These are phyloP conservation scores for Parmelia sp. DNA, from an alignment of 495 filamentous ascomycete genomes.

Conservation along the genomic window DNA sequence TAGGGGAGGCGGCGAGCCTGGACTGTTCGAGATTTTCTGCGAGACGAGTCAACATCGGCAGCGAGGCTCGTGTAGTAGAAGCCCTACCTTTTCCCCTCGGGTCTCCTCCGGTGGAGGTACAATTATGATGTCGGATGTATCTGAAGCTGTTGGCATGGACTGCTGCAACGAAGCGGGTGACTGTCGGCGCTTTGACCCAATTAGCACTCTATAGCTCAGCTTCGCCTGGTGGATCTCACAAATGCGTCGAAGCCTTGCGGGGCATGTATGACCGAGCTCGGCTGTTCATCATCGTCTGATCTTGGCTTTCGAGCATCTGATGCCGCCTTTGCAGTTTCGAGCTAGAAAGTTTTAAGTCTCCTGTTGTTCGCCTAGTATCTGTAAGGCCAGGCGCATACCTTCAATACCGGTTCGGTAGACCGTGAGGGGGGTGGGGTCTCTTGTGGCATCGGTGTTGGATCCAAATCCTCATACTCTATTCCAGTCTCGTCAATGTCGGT, in stretches of 20 bases:
- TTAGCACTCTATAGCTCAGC: slow-evolving; percentile 16
- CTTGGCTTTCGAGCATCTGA: slow-evolving; percentile 45
- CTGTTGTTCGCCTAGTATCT: slow-evolving; percentile 8
- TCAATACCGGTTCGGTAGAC: slow-evolving; percentile 34
- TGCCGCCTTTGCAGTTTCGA: slow-evolving; percentile 54
- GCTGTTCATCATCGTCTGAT: slow-evolving; percentile 60
- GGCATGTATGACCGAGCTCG: slow-evolving; percentile 81
- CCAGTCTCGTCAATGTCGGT: slow-evolving; percentile 70
- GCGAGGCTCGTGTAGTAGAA: background rate
- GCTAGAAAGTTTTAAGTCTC: slow-evolving; percentile 38
- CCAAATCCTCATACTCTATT: slow-evolving; percentile 39
- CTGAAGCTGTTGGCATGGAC: slow-evolving; percentile 27
- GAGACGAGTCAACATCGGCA: slow-evolving; percentile 4
- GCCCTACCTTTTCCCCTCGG: slow-evolving; percentile 33
- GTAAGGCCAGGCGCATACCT: slow-evolving; percentile 29
- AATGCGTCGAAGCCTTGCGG: slow-evolving; percentile 72
- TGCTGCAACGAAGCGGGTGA: slow-evolving; percentile 31
- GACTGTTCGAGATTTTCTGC: slow-evolving; percentile 25
- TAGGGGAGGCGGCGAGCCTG: slow-evolving; percentile 55
- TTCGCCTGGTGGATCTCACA: slow-evolving; percentile 42
- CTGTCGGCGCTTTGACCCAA: slow-evolving; percentile 29
- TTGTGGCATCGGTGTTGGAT: slow-evolving; percentile 23
- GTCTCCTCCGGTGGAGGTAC: slow-evolving; percentile 30
- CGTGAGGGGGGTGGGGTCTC: slow-evolving; percentile 3
- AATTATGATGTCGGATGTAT: slow-evolving; percentile 31